Evolutionary conservation across 2,329 filamentous ascomycete species (phyloP).

Genomic region (Trichoderma sp.): DNA sequence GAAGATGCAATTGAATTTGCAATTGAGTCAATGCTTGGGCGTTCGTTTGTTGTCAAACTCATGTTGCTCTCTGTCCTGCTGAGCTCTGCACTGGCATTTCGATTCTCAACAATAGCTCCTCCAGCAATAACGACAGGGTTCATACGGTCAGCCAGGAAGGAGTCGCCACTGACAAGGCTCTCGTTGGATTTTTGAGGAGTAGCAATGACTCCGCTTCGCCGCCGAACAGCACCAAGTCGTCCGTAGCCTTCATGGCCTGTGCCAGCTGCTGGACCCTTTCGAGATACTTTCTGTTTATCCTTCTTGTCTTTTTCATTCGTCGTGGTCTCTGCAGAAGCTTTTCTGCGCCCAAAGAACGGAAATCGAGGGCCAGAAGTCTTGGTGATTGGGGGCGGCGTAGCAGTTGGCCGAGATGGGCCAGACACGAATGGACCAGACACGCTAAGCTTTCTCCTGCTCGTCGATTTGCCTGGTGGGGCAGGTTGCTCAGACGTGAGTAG

Average conservation of each 20-base stretch:
- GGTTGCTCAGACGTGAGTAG: slow-evolving; percentile 27
- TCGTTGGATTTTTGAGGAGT: slow-evolving; percentile 51
- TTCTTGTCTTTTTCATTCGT: slow-evolving; percentile 46
- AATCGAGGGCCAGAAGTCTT: slow-evolving; percentile 63
- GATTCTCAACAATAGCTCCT: slow-evolving; percentile 59
- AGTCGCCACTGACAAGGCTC: slow-evolving; percentile 48
- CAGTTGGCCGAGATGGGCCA: slow-evolving; percentile 28
- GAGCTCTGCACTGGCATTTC: slow-evolving; percentile 51
- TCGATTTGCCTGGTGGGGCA: slow-evolving; percentile 13
- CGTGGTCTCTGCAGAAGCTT: slow-evolving; percentile 52
- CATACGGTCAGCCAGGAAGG: slow-evolving; percentile 59
- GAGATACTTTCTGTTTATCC: slow-evolving; percentile 33
- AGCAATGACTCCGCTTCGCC: slow-evolving; percentile 60
- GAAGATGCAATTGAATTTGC: slow-evolving; percentile 40
- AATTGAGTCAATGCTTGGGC: slow-evolving; percentile 44
- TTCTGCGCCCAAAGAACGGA: slow-evolving; percentile 73
- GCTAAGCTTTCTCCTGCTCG: slow-evolving; percentile 25
- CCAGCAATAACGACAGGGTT: slow-evolving; percentile 65
- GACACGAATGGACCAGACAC: slow-evolving; percentile 22
- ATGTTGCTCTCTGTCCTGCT: slow-evolving; percentile 49
- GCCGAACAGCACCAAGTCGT: slow-evolving; percentile 56
- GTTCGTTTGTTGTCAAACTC: slow-evolving; percentile 38
- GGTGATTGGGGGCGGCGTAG: slow-evolving; percentile 52
- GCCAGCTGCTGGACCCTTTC: slow-evolving; percentile 83
- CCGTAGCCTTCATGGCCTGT: slow-evolving; percentile 90